Percentiles rank a stretch among this genome's conserved stretches.
phyloP scores from a whole-genome alignment of 73 alveolate species.

The Durusdinium trenchii region DNA sequence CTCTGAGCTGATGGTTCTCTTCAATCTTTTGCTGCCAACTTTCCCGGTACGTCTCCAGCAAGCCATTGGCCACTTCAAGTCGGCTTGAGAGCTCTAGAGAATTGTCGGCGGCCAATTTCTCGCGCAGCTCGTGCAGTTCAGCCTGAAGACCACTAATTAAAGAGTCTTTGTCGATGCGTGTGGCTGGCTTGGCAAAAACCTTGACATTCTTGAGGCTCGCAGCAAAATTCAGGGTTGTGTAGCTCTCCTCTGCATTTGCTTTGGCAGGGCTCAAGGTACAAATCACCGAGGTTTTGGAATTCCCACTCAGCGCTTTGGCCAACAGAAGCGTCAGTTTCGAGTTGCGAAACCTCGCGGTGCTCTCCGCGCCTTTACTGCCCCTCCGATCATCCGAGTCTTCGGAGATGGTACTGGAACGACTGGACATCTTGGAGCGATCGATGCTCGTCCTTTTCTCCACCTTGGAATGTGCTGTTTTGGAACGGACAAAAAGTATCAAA shows the following conservation, averaged over 20 bases:
- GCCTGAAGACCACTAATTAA: slow-evolving; percentile 75
- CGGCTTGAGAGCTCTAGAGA: slow-evolving; percentile 32
- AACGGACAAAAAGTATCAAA: no score
- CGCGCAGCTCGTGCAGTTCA: slow-evolving; percentile 56
- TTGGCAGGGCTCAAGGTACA: slow-evolving; percentile 96
- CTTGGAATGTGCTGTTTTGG: no score
- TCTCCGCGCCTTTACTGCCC: slow-evolving; percentile 22
- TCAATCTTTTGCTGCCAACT: slow-evolving; percentile 76
- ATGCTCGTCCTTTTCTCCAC: not conserved
- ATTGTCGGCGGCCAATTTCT: slow-evolving; percentile 17
- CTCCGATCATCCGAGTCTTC: slow-evolving; percentile 65
- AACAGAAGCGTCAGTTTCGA: slow-evolving; percentile 95
- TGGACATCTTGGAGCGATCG: not conserved
- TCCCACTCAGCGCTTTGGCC: slow-evolving; percentile 96
- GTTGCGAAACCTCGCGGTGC: slow-evolving; percentile 95
- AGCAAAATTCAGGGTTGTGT: slow-evolving; percentile 89
- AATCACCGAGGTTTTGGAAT: slow-evolving; percentile 96
- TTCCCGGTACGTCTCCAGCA: slow-evolving; percentile 70
- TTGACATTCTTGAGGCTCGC: slow-evolving; percentile 57
- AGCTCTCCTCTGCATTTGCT: slow-evolving; percentile 95
- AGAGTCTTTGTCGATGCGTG: slow-evolving; percentile 61
- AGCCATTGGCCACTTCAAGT: slow-evolving; percentile 83
- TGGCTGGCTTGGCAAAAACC: slow-evolving; percentile 52
- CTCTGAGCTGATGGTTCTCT: slow-evolving; percentile 65
- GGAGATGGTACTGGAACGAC: slow-evolving; percentile 41